phyloP scores from a whole-genome alignment of 495 filamentous ascomycete genomes.

The Cetradonia linearis region DNA sequence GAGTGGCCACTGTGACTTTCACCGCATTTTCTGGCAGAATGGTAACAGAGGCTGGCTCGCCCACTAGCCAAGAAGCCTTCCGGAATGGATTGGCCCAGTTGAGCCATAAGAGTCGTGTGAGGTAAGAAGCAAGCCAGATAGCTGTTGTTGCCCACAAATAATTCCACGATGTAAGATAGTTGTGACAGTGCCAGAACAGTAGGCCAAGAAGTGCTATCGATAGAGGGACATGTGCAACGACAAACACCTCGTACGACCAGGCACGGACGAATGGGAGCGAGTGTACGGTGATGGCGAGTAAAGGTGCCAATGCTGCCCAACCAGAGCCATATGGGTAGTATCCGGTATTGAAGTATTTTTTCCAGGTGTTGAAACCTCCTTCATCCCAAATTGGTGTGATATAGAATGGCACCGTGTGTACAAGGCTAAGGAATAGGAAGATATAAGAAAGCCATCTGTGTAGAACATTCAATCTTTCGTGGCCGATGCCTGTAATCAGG shows the following conservation, averaged over 20 bases:
- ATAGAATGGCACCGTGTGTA: conserved; percentile 86
- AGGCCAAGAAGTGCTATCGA: conserved; percentile 71
- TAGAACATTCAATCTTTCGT: conserved; percentile 83
- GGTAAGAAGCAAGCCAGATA: conserved; percentile 63
- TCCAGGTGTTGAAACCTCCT: conserved; percentile 55
- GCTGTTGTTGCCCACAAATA: conserved; percentile 76
- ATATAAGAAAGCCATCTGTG: conserved; percentile 91
- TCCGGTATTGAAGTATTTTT: conserved; percentile 50
- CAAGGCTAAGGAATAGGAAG: conserved; percentile 67
- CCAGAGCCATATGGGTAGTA: conserved; percentile 78
- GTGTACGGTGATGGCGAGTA: conserved; percentile 71
- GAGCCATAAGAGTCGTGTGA: conserved; percentile 58
- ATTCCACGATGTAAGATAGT: conserved; percentile 83
- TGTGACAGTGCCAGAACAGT: conserved; percentile 93
- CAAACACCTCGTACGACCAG: conserved; percentile 72
- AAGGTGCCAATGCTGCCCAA: conserved; percentile 72
- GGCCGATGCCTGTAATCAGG: conserved; percentile 79
- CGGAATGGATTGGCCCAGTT: conserved; percentile 76
- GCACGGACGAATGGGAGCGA: conserved; percentile 61
- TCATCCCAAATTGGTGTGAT: conserved; percentile 77
- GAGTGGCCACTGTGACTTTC: conserved; percentile 86
- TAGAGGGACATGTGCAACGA: conserved; percentile 69
- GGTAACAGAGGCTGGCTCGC: conserved; percentile 79
- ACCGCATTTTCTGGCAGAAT: conserved; percentile 84
- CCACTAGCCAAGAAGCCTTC: conserved; percentile 65